Conservation (phyloP, 164 flowering plant species). For the Liriodendron chinense region DNA sequence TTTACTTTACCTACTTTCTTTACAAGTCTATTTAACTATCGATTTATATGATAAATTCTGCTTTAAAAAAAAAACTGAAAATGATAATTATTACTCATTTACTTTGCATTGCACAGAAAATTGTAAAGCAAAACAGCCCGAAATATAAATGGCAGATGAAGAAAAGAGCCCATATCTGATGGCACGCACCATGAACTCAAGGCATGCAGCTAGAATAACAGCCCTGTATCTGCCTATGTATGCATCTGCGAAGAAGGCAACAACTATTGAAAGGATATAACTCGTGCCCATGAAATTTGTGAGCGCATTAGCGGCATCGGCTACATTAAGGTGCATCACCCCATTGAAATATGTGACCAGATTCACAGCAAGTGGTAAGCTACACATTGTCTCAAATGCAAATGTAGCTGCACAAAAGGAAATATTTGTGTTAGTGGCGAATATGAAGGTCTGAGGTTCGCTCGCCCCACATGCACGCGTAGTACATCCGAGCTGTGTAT, state of each 20-base stretch:
- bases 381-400: conserved; percentile 51
- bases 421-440: background rate
- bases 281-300: conserved; percentile 59
- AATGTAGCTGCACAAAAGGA: conserved; percentile 34
- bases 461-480: too few relatives aligned
- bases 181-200: conserved; percentile 47
- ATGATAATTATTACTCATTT: too few relatives aligned
- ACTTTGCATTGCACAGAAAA: too few relatives aligned
- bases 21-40: too few relatives aligned
- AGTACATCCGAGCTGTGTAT: too few relatives aligned
- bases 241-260: conserved; percentile 54
- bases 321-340: conserved; percentile 49
- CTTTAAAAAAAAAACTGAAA: too few relatives aligned
- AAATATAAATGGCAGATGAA: too few relatives aligned
- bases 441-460: too few relatives aligned
- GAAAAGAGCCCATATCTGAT: background rate
- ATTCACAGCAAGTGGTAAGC: conserved; percentile 47
- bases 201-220: conserved; percentile 24
- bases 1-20: too few relatives aligned
- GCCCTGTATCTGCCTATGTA: conserved; percentile 53
- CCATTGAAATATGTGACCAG: conserved; percentile 57
- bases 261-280: conserved; percentile 46
- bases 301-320: conserved; percentile 55
- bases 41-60: too few relatives aligned
- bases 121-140: too few relatives aligned